Evolutionary conservation across 2,329 filamentous ascomycete species (phyloP), one percentile per base, ranked within the genome.

Genomic region (Rhinocladiella similis): DNA sequence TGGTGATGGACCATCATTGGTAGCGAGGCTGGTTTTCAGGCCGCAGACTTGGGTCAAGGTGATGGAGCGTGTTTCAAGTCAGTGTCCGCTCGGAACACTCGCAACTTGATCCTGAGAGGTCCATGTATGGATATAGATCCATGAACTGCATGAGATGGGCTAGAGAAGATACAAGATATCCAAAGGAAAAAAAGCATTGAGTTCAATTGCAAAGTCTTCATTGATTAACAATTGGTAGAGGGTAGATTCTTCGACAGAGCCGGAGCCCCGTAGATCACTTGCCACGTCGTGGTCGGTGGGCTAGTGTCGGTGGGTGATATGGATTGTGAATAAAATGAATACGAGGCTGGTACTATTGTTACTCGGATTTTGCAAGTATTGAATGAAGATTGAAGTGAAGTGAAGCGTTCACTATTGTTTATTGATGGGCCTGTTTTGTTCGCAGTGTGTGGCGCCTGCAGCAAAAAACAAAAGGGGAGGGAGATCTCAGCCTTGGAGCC

Each of bases 401-500:
- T 33, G 29, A 33, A 33, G 29, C 29, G 29, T 12, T 3, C 7
- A 33, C 29, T 10, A 33, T 33, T 10, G 29, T 9, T 33, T 12
- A 10, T 33, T 33, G 10, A 10, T 27, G 29, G 10, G 29, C 29
- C n/a, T n/a, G n/a, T n/a, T n/a, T n/a, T 29, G 41, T 5, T 20
- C 13, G 39, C 20, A 9, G 39, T 42, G 39, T 7, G 43, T 27
- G 43, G 43, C 43, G 43, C 25, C 29, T 10, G 29, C 6, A 33
- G 10, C n/a, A 25, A 36, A 19, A 18, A 36, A n/a, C 18, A 20
- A 16, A 46, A 36, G 43, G 49, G 50, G 47, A 46, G 45, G 47
- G 50, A 48, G 48, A 52, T 39, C 47, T 59, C 57, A 59, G 57
- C 57, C 57, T 59, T 59, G 53, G 53, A 47, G 43, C 46, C 9